A percentile compares a stretch with the other conserved stretches of the same genome.
These are phyloP conservation scores for Singerocomus inundabilis DNA, from an alignment of 1,284 basidiomycete genomes.

Conservation along the genomic window DNA sequence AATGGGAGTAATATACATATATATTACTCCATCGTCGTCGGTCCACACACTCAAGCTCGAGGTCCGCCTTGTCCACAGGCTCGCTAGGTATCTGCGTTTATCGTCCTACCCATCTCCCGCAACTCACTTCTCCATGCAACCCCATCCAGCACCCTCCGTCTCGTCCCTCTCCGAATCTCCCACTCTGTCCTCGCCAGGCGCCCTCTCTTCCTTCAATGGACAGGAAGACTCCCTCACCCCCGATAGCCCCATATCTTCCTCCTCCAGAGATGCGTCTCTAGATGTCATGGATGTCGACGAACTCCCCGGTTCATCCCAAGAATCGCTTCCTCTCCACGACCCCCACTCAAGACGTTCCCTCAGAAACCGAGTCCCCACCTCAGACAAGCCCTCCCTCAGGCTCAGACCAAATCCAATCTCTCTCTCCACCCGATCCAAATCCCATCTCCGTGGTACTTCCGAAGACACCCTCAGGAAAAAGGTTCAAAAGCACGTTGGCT, in stretches of 20 bases:
- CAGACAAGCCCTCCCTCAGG: conserved; percentile 28
- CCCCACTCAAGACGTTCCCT: conserved; percentile 26
- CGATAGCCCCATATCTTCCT: conserved; percentile 32
- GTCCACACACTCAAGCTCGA: not conserved
- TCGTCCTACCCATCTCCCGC: not conserved
- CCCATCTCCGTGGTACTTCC: conserved; percentile 20
- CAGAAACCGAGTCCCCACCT: conserved; percentile 18
- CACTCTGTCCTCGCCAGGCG: conserved; percentile 33
- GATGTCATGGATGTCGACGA: conserved; percentile 31
- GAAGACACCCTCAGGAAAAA: conserved; percentile 33
- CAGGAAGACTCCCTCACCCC: conserved; percentile 30
- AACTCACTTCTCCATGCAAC: conserved; percentile 6
- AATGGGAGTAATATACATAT: not conserved
- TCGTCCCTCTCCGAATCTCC: conserved; percentile 24
- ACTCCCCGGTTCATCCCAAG: conserved; percentile 27
- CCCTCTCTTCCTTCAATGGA: conserved; percentile 31
- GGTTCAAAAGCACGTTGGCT: conserved; percentile 23
- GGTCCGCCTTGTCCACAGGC: conserved; percentile 5
- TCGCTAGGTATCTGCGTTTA: conserved; percentile 14
- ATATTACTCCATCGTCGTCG: conserved; percentile 1
- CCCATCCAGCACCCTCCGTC: conserved; percentile 21
- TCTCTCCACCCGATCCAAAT: conserved; percentile 27
- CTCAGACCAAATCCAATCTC: conserved; percentile 24
- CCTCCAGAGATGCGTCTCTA: conserved; percentile 35
- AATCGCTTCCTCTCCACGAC: conserved; percentile 28